Evolutionary conservation across 2,329 filamentous ascomycete genomes (phyloP), one percentile per base, ranked within the genome.

Genomic region (Penicillium hesseltinei): DNA sequence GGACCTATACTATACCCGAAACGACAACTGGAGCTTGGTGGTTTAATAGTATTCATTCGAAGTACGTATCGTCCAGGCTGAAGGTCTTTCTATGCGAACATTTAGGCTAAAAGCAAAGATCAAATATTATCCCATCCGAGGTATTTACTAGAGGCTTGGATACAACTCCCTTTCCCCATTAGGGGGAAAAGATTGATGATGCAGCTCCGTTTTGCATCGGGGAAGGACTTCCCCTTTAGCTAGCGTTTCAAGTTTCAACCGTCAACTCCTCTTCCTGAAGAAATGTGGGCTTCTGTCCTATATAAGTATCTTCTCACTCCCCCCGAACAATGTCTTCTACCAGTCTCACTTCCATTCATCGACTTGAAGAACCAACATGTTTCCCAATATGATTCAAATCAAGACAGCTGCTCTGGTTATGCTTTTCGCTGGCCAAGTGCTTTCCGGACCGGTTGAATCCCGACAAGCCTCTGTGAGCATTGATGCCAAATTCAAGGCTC

Each of bases 401-500:
- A 54, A 59, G 53, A 21, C 57, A 15, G 46, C 55, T 23, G 42
- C 49, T 40, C 42, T 58, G 5, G 51, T 40, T n/a, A 25, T 62
- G 11, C 43, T 58, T 49, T 55, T 61, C 43, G 48, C 51, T 38
- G n/a, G 38, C 2, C 56, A 50, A 38, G 56, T 25, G 5, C 25
- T 54, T 36, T 27, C 51, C 17, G 27, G 36, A 10, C 52, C 56
- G 10, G 46, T 51, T 27, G 31, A 45, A 35, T 5, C 39, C 36
- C 62, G 61, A 17, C 62, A 63, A 51, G 59, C 63, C 25, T 53
- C 65, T 8, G 56, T 54, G 54, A 83, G 81, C 72, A 77, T 88
- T 60, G 80, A 87, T 68, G 69, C 71, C 53, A 61, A 61, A 19
- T 83, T 88, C 74, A 82, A 83, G 69, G 80, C 81, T 56, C 81